Evolutionary conservation across 1,284 basidiomycete species (phyloP).

Genomic region (Irpex sp.): DNA sequence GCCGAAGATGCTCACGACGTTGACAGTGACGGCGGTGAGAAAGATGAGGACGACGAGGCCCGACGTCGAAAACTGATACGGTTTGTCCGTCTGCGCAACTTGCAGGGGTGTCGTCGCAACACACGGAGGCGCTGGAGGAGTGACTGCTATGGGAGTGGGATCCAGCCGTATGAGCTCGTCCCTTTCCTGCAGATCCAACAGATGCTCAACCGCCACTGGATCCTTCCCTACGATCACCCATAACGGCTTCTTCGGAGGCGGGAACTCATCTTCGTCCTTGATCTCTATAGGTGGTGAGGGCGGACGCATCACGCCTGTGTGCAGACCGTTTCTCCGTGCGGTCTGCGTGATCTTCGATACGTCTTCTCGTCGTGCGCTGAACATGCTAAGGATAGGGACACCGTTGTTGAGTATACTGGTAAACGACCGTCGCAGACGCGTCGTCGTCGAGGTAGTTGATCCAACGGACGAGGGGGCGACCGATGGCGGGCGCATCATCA

Average conservation of each 20-base stretch:
- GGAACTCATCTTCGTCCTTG: constrained; percentile 16
- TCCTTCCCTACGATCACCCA: constrained; percentile 16
- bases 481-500: not conserved
- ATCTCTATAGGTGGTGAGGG: constrained; percentile 5
- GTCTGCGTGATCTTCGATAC: constrained; percentile 20
- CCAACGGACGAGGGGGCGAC: constrained; percentile 46
- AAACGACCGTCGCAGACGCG: constrained; percentile 13
- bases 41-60: not conserved
- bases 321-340: constrained; percentile 21
- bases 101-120: not conserved
- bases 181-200: constrained; percentile 13
- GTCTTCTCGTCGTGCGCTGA: constrained; percentile 21
- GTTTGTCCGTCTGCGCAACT: not conserved
- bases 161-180: constrained; percentile 1
- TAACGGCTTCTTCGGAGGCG: constrained; percentile 5
- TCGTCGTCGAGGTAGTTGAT: constrained; percentile 46
- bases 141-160: not conserved
- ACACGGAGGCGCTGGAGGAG: not conserved
- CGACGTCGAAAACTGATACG: not conserved
- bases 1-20: not conserved
- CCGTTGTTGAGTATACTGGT: constrained; percentile 14
- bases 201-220: constrained; percentile 12
- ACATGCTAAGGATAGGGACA: constrained; percentile 24
- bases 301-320: constrained; percentile 19
- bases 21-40: not conserved